Evolutionary conservation across 768 basidiomycete species (phyloP), one percentile per base, ranked within the genome.

Genomic region (Auricularia auricula-judae): DNA sequence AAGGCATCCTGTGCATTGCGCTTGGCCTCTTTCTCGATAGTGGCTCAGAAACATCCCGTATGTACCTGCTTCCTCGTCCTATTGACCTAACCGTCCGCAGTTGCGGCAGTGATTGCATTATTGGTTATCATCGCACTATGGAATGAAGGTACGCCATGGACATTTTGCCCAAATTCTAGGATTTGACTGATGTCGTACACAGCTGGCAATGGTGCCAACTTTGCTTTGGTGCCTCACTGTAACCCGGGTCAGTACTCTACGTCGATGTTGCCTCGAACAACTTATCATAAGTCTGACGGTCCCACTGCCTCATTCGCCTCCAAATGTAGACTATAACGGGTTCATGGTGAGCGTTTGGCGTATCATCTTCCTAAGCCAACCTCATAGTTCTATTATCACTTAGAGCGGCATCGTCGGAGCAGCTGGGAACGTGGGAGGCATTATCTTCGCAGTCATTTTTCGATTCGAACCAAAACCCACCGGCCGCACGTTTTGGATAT

Each of bases 211-310:
- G 82, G 82, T 4, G 77, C 78, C 2, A 82, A 79, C 68, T 82
- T 82, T 66, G 72, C 80, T n/a, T 75, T 80, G 53, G 79, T 81
- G 0, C 81, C 82, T 0, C 81, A 82, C 66, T 80, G 80, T 70
- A 81, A 80, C 66, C 69, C 79, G 12, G 74, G 74, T 72, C 73
- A 72, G 67, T 76, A 72, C 63, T 69, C 23, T 36, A 11, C 54
- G 11, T 29, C 29, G 29, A 29, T 29, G 29, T 29, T 29, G 29
- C 29, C 29, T 29, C 29, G 29, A 29, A 29, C 29, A 29, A 29
- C 29, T 29, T 29, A 29, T 29, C 29, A 29, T 29, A 29, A 29
- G 29, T 29, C 29, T 29, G 29, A 29, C 29, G 29, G 29, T 29
- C 29, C 2, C 29, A 29, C 2, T 29, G 29, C 29, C 29, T 58